Conservation (phyloP, 78 protist species). For the Dictyostelium capitatum region DNA sequence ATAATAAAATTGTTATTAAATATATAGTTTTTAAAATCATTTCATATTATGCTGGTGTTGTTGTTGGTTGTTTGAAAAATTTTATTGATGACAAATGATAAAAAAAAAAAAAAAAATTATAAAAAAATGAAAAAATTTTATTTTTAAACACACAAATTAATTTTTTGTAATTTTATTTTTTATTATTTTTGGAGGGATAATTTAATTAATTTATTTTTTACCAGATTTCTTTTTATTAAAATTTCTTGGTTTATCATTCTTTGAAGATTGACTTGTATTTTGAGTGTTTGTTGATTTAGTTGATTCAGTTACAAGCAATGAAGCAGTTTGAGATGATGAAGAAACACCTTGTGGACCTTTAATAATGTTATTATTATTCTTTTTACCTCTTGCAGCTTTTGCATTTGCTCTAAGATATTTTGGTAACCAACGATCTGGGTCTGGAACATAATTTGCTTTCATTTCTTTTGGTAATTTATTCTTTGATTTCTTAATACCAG, state of each 20-base stretch:
- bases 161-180: no score
- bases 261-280: not conserved
- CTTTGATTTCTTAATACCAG: conserved; percentile 45
- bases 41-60: no score
- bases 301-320: not conserved
- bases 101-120: no score
- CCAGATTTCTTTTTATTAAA: conserved; percentile 47
- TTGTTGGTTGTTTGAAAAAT: no score
- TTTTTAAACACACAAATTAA: no score
- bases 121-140: no score
- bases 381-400: conserved; percentile 3
- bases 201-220: not conserved
- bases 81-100: no score
- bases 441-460: conserved; percentile 30
- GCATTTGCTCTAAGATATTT: conserved; percentile 64
- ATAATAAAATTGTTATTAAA: no score
- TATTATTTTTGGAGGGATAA: not conserved
- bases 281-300: not conserved
- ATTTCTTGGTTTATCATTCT: conserved; percentile 56
- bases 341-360: conserved; percentile 76
- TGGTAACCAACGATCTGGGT: conserved; percentile 83
- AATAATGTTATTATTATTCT: not conserved
- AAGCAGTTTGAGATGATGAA: conserved; percentile 5
- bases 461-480: conserved; percentile 55
- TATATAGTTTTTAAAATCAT: no score